Evolutionary conservation across 2,329 filamentous ascomycete genomes (phyloP).

Genomic region (Colletotrichum acutatum): DNA sequence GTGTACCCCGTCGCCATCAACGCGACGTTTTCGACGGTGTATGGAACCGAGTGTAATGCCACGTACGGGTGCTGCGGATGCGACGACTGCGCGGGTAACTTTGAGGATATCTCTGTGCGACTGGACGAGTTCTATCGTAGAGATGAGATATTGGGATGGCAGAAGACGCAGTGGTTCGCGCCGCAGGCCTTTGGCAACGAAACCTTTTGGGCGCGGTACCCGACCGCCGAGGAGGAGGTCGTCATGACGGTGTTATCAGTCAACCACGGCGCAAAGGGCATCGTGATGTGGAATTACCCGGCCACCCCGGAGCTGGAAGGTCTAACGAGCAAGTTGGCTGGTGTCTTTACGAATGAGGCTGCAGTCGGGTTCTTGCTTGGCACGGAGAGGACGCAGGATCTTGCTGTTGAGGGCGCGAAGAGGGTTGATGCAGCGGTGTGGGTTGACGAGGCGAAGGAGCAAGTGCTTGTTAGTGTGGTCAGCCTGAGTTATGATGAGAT

Average conservation of each 20-base stretch:
- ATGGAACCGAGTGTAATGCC: constrained; percentile 65
- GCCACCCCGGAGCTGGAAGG: constrained; percentile 48
- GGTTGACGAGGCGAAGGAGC: neutral
- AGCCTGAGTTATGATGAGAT: constrained; percentile 7
- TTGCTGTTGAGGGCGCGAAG: constrained; percentile 19
- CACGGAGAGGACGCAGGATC: constrained; percentile 12
- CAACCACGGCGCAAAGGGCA: constrained; percentile 56
- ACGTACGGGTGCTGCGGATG: constrained; percentile 73
- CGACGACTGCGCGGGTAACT: constrained; percentile 66
- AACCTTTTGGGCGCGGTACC: constrained; percentile 59
- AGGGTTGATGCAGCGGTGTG: constrained; percentile 25
- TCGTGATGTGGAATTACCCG: constrained; percentile 60
- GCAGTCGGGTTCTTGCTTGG: constrained; percentile 48
- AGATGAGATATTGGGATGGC: constrained; percentile 55
- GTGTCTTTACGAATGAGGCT: constrained; percentile 48
- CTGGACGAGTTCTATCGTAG: constrained; percentile 52
- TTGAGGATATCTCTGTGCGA: constrained; percentile 60
- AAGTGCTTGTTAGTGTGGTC: constrained; percentile 21
- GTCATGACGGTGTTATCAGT: constrained; percentile 58
- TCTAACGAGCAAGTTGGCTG: constrained; percentile 52
- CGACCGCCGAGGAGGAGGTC: constrained; percentile 53
- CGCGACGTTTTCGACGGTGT: constrained; percentile 60
- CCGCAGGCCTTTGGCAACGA: constrained; percentile 61
- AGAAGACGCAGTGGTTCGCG: constrained; percentile 55
- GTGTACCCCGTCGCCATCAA: constrained; percentile 70